Conservation (phyloP, 2,329 filamentous ascomycete genomes). For the Phyllosticta capitalensis region DNA sequence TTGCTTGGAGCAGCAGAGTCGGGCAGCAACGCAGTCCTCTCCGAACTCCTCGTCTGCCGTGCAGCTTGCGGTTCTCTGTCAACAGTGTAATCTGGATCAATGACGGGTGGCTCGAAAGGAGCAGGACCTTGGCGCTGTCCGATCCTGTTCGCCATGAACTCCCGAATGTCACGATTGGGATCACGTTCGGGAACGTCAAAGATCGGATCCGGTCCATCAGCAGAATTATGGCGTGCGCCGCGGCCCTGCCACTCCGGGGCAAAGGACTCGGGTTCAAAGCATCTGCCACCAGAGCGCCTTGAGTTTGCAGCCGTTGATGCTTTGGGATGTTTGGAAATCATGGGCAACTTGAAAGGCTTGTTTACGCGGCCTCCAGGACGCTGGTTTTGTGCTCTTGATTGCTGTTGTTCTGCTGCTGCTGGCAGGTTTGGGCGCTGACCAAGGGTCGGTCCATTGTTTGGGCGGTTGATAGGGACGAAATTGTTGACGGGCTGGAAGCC, state of each 20-base stretch:
- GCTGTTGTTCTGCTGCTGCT: neutral
- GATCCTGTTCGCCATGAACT: slow-evolving; percentile 16
- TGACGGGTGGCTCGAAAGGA: neutral
- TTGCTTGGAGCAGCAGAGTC: neutral
- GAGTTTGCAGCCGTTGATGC: neutral
- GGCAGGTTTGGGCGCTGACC: neutral
- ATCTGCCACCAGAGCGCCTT: neutral
- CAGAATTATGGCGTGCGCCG: neutral
- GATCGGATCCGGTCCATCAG: slow-evolving; percentile 6
- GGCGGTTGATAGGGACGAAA: neutral
- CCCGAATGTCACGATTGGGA: slow-evolving; percentile 23
- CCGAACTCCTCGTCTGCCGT: neutral
- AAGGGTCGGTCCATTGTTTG: neutral
- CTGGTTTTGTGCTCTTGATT: neutral
- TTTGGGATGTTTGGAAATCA: neutral
- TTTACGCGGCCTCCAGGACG: neutral
- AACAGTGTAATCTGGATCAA: neutral
- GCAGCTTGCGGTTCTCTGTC: neutral
- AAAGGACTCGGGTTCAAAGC: neutral
- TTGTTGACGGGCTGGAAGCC: neutral
- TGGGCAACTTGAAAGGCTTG: slow-evolving; percentile 2
- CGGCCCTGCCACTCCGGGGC: neutral
- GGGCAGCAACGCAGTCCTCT: neutral
- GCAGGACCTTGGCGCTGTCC: slow-evolving; percentile 16
- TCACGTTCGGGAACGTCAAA: slow-evolving; percentile 15